Percentiles rank a stretch among this genome's conserved stretches.
Evolutionary conservation across 2,329 filamentous ascomycete genomes (phyloP).

Genomic region (Xylaria digitata): DNA sequence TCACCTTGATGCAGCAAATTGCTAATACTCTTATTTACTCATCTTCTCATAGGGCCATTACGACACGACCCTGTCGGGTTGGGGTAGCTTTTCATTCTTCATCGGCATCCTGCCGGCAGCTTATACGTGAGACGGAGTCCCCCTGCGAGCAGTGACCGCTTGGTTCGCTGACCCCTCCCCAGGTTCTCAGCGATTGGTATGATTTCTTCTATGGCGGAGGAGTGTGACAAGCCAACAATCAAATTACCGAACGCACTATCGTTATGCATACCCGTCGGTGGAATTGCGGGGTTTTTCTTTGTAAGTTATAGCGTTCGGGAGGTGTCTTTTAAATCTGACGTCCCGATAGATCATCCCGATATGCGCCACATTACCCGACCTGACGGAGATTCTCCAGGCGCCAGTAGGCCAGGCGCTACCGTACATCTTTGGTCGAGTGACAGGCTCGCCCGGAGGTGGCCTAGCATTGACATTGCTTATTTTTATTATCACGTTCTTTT

Average conservation of each 20-base stretch:
- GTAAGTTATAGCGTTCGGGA: constrained; percentile 40
- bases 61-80: constrained; percentile 66
- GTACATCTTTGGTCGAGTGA: constrained; percentile 62
- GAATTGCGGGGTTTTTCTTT: constrained; percentile 66
- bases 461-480: constrained; percentile 64
- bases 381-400: constrained; percentile 58
- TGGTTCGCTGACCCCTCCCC: constrained; percentile 20
- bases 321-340: constrained; percentile 8
- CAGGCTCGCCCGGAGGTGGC: constrained; percentile 62
- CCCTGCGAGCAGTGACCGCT: not conserved
- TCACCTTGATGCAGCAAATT: not conserved
- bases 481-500: constrained; percentile 67
- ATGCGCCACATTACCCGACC: constrained; percentile 57
- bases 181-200: constrained; percentile 69
- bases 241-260: constrained; percentile 65
- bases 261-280: constrained; percentile 64
- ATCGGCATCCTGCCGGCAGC: constrained; percentile 70
- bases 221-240: constrained; percentile 63
- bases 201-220: constrained; percentile 72
- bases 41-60: constrained; percentile 58
- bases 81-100: constrained; percentile 70
- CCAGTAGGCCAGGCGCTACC: constrained; percentile 66
- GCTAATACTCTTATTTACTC: constrained; percentile 8
- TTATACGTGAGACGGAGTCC: constrained; percentile 55
- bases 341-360: constrained; percentile 59